Evolutionary conservation across 805 yeast species (phyloP).

Genomic region (Saccharomycopsis schoenii): DNA sequence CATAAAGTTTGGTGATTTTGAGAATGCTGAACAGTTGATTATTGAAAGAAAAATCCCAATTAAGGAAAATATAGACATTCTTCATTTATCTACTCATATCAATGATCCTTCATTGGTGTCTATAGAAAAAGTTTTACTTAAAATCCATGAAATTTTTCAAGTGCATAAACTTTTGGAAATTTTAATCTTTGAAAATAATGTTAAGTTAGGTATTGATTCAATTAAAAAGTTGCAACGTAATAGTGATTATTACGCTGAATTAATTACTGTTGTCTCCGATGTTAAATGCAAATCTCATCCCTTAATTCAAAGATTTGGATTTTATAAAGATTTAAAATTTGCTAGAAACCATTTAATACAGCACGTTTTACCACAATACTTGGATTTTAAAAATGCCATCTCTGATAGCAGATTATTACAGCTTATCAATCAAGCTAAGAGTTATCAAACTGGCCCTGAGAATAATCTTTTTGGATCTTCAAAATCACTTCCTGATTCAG

Average conservation of each 20-base stretch:
- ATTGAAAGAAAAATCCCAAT: background rate
- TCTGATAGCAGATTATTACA: conserved; percentile 32
- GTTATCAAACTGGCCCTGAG: conserved; percentile 28
- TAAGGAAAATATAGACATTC: background rate
- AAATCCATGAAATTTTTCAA: background rate
- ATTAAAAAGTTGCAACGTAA: background rate
- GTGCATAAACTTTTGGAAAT: background rate
- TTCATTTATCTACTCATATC: background rate
- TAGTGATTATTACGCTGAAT: background rate
- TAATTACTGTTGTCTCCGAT: background rate
- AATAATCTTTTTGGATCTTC: background rate
- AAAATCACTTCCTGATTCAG: conserved; percentile 16
- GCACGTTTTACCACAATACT: background rate
- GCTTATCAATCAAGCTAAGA: conserved; percentile 41
- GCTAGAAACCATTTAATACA: background rate
- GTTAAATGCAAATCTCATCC: background rate
- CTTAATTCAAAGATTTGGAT: background rate
- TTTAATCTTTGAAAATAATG: background rate
- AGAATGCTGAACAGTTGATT: conserved; percentile 27
- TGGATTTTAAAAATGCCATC: background rate
- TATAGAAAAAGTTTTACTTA: background rate
- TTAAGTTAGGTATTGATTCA: background rate
- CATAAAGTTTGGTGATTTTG: conserved; percentile 35
- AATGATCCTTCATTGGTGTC: background rate
- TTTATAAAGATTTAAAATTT: background rate